Conservation (phyloP, 1,139 yeast genomes). For the Cylindricascospora bacillispora region DNA sequence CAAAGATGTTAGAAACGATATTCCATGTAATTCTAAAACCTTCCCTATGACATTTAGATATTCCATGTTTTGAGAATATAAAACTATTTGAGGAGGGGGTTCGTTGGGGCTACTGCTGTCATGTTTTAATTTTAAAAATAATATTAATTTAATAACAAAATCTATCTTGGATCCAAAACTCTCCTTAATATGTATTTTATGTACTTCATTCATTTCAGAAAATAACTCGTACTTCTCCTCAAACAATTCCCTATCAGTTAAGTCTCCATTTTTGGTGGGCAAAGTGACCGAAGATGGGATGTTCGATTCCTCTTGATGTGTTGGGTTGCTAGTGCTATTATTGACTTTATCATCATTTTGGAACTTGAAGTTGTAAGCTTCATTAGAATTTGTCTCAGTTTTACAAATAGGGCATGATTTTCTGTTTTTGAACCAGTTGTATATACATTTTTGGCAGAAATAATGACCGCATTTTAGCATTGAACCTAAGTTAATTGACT, state of each 20-base stretch:
- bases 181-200: slow-evolving; percentile 32
- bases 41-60: slow-evolving; percentile 51
- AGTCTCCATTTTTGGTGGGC: neutral
- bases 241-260: slow-evolving; percentile 1
- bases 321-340: slow-evolving; percentile 5
- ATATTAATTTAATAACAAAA: slow-evolving; percentile 59
- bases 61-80: slow-evolving; percentile 82
- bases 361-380: slow-evolving; percentile 29
- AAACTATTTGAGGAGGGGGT: slow-evolving; percentile 45
- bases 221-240: slow-evolving; percentile 14
- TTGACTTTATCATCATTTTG: too few relatives aligned
- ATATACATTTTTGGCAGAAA: slow-evolving; percentile 67
- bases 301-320: slow-evolving; percentile 6
- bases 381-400: slow-evolving; percentile 35
- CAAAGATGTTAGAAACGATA: slow-evolving; percentile 32
- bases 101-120: slow-evolving; percentile 32
- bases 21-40: slow-evolving; percentile 51
- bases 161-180: slow-evolving; percentile 79
- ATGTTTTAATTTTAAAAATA: slow-evolving; percentile 46
- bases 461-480: slow-evolving; percentile 84
- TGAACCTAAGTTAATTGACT: slow-evolving; percentile 57
- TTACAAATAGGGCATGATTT: slow-evolving; percentile 73
- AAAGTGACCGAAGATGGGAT: neutral
- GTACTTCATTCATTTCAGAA: slow-evolving; percentile 28
- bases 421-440: slow-evolving; percentile 51